phyloP scores from a whole-genome alignment of 306 rosid species.

The Dicorynia guianensis region DNA sequence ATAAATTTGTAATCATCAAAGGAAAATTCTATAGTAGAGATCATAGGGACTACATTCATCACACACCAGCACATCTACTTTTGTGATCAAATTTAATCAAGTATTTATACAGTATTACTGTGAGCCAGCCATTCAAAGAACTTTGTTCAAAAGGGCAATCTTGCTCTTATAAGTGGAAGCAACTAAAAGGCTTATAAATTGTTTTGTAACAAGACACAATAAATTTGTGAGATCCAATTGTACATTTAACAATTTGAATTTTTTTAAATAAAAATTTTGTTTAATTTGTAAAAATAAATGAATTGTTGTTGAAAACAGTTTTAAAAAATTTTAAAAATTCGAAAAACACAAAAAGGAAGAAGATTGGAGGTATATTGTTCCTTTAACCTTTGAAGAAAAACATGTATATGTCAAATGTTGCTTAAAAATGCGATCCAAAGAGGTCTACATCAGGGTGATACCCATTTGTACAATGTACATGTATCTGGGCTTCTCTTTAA shows the following conservation, averaged over 20 bases:
- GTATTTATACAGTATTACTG: not conserved
- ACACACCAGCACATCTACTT: not conserved
- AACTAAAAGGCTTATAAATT: not conserved
- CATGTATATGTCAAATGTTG: not conserved
- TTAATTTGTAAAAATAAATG: too few species aligned
- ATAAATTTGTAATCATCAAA: not conserved
- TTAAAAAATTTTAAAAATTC: too few species aligned
- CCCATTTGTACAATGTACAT: constrained; percentile 35
- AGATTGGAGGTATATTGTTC: not conserved
- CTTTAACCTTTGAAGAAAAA: constrained; percentile 40
- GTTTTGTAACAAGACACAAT: too few species aligned
- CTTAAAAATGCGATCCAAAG: constrained; percentile 24
- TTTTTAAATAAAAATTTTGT: too few species aligned
- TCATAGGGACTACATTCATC: not conserved
- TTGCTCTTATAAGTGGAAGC: constrained; percentile 5
- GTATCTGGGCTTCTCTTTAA: constrained; percentile 32
- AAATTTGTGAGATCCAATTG: too few species aligned
- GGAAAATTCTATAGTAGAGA: not conserved
- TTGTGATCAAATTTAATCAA: constrained; percentile 2
- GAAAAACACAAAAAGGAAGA: not conserved
- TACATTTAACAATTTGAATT: too few species aligned
- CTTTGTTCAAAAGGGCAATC: not conserved
- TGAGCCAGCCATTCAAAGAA: not conserved
- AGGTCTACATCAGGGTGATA: constrained; percentile 51
- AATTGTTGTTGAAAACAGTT: too few species aligned